phyloP scores from a whole-genome alignment of 768 basidiomycete species.

The Gloeostereum incarnatum region DNA sequence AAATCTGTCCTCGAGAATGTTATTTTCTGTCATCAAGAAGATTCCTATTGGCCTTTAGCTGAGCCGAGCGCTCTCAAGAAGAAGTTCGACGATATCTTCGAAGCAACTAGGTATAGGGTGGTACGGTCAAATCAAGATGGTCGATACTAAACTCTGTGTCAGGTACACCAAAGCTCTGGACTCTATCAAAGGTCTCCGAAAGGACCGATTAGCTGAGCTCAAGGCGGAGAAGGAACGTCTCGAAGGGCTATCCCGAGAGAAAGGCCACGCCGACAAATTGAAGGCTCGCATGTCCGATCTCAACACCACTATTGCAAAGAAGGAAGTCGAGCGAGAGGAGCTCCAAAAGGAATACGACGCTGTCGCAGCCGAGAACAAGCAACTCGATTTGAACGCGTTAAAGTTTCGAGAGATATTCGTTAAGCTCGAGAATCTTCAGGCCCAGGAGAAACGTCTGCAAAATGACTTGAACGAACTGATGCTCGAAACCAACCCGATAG shows the following conservation, averaged over 20 bases:
- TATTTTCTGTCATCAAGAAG: constrained; percentile 99
- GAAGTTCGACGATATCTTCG: constrained; percentile 99
- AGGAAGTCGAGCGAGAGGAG: constrained; percentile 68
- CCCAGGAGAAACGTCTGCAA: too few species aligned
- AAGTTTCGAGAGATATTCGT: too few species aligned
- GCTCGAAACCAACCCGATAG: too few species aligned
- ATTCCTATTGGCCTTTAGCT: constrained; percentile 95
- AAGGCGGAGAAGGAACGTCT: constrained; percentile 91
- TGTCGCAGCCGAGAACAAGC: not conserved
- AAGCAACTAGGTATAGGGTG: constrained; percentile 72
- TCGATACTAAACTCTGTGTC: constrained; percentile 1
- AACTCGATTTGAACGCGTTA: not conserved
- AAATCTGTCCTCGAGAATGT: constrained; percentile 99
- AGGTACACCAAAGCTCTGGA: constrained; percentile 98
- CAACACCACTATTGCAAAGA: constrained; percentile 50
- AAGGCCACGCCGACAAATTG: constrained; percentile 80
- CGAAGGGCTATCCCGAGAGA: constrained; percentile 69
- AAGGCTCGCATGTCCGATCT: constrained; percentile 55
- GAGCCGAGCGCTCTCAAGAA: constrained; percentile 91
- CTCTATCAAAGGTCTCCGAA: constrained; percentile 81
- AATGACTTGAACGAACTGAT: too few species aligned
- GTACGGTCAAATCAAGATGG: not conserved
- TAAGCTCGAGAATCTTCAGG: too few species aligned
- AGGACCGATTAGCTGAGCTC: constrained; percentile 83
- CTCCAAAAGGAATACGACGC: constrained; percentile 27